Evolutionary conservation across 2,329 filamentous ascomycete species (phyloP), one percentile per base, ranked within the genome.

Genomic region (Pseudogymnoascus sp.): DNA sequence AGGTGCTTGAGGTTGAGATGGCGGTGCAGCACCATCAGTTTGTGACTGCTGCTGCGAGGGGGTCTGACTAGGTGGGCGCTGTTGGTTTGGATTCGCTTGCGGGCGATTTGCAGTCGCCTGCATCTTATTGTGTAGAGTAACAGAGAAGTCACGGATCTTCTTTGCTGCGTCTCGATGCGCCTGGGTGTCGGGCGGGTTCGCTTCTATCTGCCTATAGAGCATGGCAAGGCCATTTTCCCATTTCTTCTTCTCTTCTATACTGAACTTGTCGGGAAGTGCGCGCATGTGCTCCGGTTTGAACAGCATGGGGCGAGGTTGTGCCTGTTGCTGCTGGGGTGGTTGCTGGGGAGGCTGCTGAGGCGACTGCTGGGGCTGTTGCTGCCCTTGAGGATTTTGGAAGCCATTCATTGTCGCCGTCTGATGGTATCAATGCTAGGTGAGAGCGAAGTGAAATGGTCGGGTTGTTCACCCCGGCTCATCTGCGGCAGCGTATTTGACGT

Each of bases 131-230:
- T 77, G 71, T 2, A 87, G 75, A 71, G 83, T 84, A 43, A 77
- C 77, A 0, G 83, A 83, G 68, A 87, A 87, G 7, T 86, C 82
- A 6, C 74, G 70, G 20, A 87, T 81, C 72, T 85, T 86, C 39
- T 77, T 76, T 64, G 78, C 79, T 0, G 84, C 83, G 0, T 75
- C 73, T 22, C 76, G 70, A 50, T 85, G 78, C 20, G 80, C 76
- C 0, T 68, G 66, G 3, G 80, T 81, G 20, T 80, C 79, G 1
- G 76, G 74, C 0, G 77, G 70, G 18, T 75, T 78, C 62, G 81
- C 78, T 50, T 81, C 78, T 39, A 81, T 76, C 20, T 73, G 75
- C 1, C 64, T 60, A 79, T 82, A 87, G 0, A 87, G 72, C 1
- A 73, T 68, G 8, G 76, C 74, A 0, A 87, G 73, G 1, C 84